Conservation (phyloP, 2,329 filamentous ascomycete species). For the Stagonosporopsis rhizophila region DNA sequence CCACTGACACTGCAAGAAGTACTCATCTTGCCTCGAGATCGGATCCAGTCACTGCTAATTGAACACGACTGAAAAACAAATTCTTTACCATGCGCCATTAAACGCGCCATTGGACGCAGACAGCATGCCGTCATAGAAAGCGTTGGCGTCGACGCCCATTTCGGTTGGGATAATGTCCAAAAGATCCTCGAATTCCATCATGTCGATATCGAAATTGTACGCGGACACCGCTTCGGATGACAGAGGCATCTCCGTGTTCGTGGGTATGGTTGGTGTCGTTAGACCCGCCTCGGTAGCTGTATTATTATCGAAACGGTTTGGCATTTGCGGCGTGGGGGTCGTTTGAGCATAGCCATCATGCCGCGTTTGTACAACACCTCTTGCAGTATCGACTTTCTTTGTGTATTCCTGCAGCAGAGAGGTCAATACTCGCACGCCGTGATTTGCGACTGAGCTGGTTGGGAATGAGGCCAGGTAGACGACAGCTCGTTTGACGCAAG, state of each 20-base stretch:
- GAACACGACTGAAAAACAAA: background rate
- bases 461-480: slow-evolving; percentile 40
- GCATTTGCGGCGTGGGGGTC: slow-evolving; percentile 17
- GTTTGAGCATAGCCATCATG: slow-evolving; percentile 3
- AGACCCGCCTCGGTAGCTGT: slow-evolving; percentile 17
- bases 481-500: slow-evolving; percentile 45
- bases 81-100: slow-evolving; percentile 2
- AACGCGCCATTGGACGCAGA: slow-evolving; percentile 17
- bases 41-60: background rate
- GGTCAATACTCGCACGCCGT: slow-evolving; percentile 49
- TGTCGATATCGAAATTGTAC: slow-evolving; percentile 37
- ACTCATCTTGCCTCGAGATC: background rate
- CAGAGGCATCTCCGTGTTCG: slow-evolving; percentile 9
- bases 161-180: slow-evolving; percentile 33
- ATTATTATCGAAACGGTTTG: slow-evolving; percentile 8
- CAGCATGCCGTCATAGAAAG: slow-evolving; percentile 36
- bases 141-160: slow-evolving; percentile 31
- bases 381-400: slow-evolving; percentile 28
- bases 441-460: slow-evolving; percentile 50
- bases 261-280: background rate
- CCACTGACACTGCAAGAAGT: background rate
- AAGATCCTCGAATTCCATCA: slow-evolving; percentile 35
- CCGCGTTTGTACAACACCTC: slow-evolving; percentile 7
- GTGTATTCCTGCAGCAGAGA: slow-evolving; percentile 44
- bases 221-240: slow-evolving; percentile 23